Base-by-base conservation (phyloP, 441 rosid genomes). In the Omphalea diandra region DNA sequence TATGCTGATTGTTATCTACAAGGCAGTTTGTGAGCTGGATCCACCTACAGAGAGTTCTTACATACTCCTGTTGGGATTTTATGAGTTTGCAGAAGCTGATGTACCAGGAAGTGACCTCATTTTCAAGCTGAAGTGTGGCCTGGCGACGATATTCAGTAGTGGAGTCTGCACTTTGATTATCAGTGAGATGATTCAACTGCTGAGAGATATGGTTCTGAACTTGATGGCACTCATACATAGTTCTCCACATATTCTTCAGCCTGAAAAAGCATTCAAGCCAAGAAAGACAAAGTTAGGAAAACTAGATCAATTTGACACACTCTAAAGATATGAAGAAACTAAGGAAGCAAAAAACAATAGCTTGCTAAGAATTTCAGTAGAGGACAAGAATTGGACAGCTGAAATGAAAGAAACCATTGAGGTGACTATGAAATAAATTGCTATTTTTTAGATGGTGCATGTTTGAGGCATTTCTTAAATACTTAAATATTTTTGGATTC, bases 201-300 rank as follows among this genome's bases (percentile, higher is more conserved):
- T 80, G 85, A n/a, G 97, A 87, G 59, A 94, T 89, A 65, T 87
- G 86, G 69, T 83, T 83, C 75, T 94, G 99, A 75, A 79, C 75
- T 82, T 86, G 91, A 77, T 92, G 97, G 63, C 94, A 89, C 71
- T 87, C 90, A 43, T 79, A 83, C 97, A 94, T 94, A 64, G 77
- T 83, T 67, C 79, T 86, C 99, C 98, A 94, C 87, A 85, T 81
- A 63, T 79, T 91, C 73, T 76, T 80, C 73, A 89, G 81, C 80
- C 99, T 94, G 80, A 31, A 54, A 53, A 54, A 66, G 50, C 60
- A 73, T 38, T 43, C 60, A 63, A 47, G 62, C 56, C 60, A 64
- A 49, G 40, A 20, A 32, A 15, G 46, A 43, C 26, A 43, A n/a
- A n/a, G n/a, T 31, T 7, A 33, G n/a, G n/a, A n/a, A n/a, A n/a